Base-by-base conservation (phyloP, 1,139 yeast species). In the Pichia cactophila region DNA sequence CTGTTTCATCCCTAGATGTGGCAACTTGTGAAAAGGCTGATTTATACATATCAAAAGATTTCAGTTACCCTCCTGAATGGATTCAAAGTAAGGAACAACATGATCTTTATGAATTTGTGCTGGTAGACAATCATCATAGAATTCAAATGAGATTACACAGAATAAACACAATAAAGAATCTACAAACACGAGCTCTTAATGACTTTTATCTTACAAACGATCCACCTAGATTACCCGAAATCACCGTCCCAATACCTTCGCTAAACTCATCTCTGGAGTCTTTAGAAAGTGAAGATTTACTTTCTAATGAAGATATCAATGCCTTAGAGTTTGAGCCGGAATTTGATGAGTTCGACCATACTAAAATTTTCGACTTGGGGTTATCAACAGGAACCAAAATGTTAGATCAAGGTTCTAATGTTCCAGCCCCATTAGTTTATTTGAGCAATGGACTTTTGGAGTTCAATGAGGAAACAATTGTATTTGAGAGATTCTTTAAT, bases 401-500 rank as follows among this genome's bases (percentile, higher is more conserved):
- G 10, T 39, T 44, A 20, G 20, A 29, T 36, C 36, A 26, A 8
- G 45, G 45, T 16, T 43, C 36, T 14, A 36, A 41, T 3, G 26
- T 14, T 39, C 40, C 36, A 40, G 45, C 50, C 12, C 6, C 33
- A 20, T 26, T 41, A 39, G 36, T 38, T 29, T 49, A 51, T 43
- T 42, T 56, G 5, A 39, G 53, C n/a, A 53, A 54, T 45, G 58
- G 61, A 1, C 43, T 60, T 9, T 45, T 52, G 33, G 61, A 58
- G 31, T 60, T 52, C 41, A 58, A 59, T 48, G 48, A 50, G 26
- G 57, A 54, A 16, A 49, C 54, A 11, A 33, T 43, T 3, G 54
- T 61, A 71, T 81, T 57, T 66, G 71, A 39, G 52, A 59, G 46
- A 53, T 70, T 49, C 53, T 52, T 57, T 8, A 50, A 42, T 23